Base-by-base conservation (phyloP, 139 green algal genomes). In the Chlorella vulgaris region DNA sequence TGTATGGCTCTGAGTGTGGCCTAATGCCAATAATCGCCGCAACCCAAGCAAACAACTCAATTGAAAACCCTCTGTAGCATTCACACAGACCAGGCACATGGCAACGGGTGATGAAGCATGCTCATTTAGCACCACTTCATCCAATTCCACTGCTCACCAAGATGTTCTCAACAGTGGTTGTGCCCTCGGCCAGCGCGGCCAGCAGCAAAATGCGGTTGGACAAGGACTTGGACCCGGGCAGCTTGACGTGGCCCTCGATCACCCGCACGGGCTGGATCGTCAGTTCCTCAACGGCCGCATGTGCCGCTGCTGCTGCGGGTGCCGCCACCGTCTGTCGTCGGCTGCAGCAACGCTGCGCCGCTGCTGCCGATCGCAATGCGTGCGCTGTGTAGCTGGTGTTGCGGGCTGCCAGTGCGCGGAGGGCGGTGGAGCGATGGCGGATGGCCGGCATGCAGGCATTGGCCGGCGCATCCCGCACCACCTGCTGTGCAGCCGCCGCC, bases 141-240 rank as follows among this genome's bases (percentile, higher is more conserved):
- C 8, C 42, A 26, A 42, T 18, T 29, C 6, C 62, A 40, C 21
- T 29, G n/a, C 92, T 82, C 74, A 98, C 95, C 85, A 99, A 88
- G 40, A 99, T 83, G 86, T 99, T 99, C 42, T 96, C 88, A 22
- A 99, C 93, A 2, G 87, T 67, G 5, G 95, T 98, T 35, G 81
- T 93, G 33, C 95, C 94, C 83, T 98, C 89, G 13, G 95, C 88
- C 31, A 99, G 88, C 0, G 97, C 96, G 2, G 97, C 96, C 38
- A 99, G 87, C 60, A 99, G 91, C 74, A 99, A 89, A 21, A 98
- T 94, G 63, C 97, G 88, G 86, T 99, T 99, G 33, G 94, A 98
- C 15, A 99, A 88, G 2, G 93, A 98, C 84, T 99, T 99, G 42
- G 92, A 98, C n/a, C 97, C 97, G 10, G 97, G 97, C 35, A 99